phyloP scores from a whole-genome alignment of 306 rosid species.

The Sesbania bispinosa region DNA sequence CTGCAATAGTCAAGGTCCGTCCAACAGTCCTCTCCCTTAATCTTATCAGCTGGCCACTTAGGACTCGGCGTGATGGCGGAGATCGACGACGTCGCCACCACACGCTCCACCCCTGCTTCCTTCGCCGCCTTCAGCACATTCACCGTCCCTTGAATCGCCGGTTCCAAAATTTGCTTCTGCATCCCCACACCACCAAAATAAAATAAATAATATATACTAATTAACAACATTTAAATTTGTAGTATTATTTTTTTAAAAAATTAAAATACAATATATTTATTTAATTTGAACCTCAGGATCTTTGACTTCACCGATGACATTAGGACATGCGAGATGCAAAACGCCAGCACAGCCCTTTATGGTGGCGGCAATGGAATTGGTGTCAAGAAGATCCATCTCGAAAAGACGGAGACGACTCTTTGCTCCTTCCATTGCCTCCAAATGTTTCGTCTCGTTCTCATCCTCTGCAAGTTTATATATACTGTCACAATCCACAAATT shows the following conservation, averaged over 20 bases:
- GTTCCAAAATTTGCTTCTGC: conserved; percentile 56
- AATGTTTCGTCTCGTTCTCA: conserved; percentile 70
- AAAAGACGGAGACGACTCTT: conserved; percentile 47
- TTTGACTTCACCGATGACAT: conserved; percentile 59
- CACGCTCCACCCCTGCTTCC: conserved; percentile 73
- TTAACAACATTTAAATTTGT: too few species aligned
- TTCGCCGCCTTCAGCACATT: conserved; percentile 71
- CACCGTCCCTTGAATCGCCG: conserved; percentile 77
- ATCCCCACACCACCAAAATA: background rate
- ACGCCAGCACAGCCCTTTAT: conserved; percentile 70
- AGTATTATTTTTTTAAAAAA: too few species aligned
- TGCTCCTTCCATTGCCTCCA: conserved; percentile 63
- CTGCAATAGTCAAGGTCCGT: conserved; percentile 76
- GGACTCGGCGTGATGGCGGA: conserved; percentile 76
- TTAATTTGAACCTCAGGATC: conserved; percentile 64
- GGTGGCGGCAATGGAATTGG: conserved; percentile 48
- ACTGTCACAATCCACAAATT: too few species aligned
- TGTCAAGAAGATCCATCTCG: conserved; percentile 79
- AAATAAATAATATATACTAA: too few species aligned
- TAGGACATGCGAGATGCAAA: conserved; percentile 86
- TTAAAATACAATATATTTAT: too few species aligned
- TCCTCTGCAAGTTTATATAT: conserved; percentile 35
- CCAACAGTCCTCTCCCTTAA: conserved; percentile 72
- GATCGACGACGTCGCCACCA: conserved; percentile 77
- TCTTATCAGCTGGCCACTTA: conserved; percentile 60